Percentiles rank a stretch among this genome's conserved stretches.
Conservation (phyloP, 2,329 filamentous ascomycete genomes). For the Rachicladosporium sp. region DNA sequence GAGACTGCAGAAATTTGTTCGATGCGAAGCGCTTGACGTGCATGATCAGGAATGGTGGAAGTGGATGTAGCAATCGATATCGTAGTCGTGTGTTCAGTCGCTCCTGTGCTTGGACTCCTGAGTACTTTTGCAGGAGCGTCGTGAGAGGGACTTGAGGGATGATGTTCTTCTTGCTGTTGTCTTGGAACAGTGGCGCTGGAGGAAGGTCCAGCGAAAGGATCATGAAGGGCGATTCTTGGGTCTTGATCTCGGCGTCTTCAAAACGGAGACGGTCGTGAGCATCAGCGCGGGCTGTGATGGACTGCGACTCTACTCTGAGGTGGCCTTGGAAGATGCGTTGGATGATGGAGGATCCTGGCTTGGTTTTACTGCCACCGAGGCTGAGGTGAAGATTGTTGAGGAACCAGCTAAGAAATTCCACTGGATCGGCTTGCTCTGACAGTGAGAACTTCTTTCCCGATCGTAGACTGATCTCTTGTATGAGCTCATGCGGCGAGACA, state of each 20-base stretch:
- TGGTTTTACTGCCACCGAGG: constrained; percentile 78
- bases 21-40: constrained; percentile 94
- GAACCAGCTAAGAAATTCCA: constrained; percentile 96
- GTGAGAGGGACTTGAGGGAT: constrained; percentile 85
- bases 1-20: constrained; percentile 90
- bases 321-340: constrained; percentile 90
- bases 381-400: constrained; percentile 89
- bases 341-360: constrained; percentile 71
- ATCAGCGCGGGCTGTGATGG: constrained; percentile 83
- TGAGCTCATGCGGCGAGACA: constrained; percentile 90
- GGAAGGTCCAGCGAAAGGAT: constrained; percentile 90
- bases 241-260: constrained; percentile 69
- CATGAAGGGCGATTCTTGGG: constrained; percentile 67
- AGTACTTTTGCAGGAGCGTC: constrained; percentile 80
- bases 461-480: constrained; percentile 83
- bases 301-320: constrained; percentile 83
- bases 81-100: constrained; percentile 78
- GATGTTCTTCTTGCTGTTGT: constrained; percentile 87
- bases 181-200: constrained; percentile 85
- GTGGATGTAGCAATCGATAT: constrained; percentile 77
- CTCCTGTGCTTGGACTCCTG: constrained; percentile 76
- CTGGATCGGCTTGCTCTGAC: constrained; percentile 82
- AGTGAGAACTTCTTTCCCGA: constrained; percentile 90
- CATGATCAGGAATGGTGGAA: constrained; percentile 83
- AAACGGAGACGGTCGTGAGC: constrained; percentile 79